Base-by-base conservation (phyloP, 805 yeast genomes). In the Ogataea dorogensis region DNA sequence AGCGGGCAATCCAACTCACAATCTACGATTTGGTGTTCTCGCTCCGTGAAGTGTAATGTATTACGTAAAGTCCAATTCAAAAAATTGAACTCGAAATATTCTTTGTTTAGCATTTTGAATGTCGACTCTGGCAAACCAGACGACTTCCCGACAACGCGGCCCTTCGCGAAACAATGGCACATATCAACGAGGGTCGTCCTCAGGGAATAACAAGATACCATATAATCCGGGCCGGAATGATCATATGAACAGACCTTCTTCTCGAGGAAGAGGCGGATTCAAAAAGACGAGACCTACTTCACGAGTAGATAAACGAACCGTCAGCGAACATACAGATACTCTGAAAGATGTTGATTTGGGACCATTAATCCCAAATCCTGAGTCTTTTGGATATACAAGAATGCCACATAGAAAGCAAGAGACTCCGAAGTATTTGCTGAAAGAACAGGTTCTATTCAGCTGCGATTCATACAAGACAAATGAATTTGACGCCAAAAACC, bases 401-500 rank as follows among this genome's bases (percentile, higher is more conserved):
- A 12, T 55, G 2, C 30, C 39, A 2, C 54, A 42, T n/a, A 42
- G 36, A 5, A 31, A 32, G 5, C 51, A 39, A 12, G 45, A 40
- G 12, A 44, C 40, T 3, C 67, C 66, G 11, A 51, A 57, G 21
- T 65, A 58, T 33, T 35, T 58, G 42, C 45, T 57, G 20, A 53
- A 53, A 36, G 64, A 58, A 32, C 61, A 53, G 27, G 55, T 54
- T 8, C 50, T 52, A 28, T 61, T 61, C 38, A 75, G 76, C 31
- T 44, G 53, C 31, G 42, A 42, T 12, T 49, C 56, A 2, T 60
- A 54, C 42, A 24, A 34, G 3, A 70, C 59, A 22, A 61, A 72
- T 53, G 65, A 64, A 2, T 89, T 95, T 95, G 96, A 89, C 51
- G 58, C 59, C 19, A 58, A 66, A n/a, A 89, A 87, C 55, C 96